A percentile compares a stretch with the other conserved stretches of the same genome.
Evolutionary conservation across 768 basidiomycete genomes (phyloP).

Genomic region (Hericium erinaceus): DNA sequence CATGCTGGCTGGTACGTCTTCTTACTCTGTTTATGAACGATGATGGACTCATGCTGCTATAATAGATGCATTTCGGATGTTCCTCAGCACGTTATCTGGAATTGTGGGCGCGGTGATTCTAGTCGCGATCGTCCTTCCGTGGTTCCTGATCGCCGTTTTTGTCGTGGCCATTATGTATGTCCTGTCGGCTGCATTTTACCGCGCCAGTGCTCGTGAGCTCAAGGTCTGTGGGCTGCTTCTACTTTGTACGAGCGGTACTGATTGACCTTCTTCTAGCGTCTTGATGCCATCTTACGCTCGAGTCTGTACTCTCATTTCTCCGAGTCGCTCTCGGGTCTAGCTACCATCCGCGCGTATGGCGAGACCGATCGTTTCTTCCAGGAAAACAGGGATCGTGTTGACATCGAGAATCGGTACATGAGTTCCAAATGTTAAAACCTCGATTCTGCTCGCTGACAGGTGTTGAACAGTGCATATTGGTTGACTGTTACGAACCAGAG

Average conservation of each 20-base stretch:
- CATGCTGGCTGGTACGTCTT: slow-evolving; percentile 40
- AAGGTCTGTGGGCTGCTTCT: slow-evolving; percentile 35
- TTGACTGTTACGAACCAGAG: slow-evolving; percentile 80
- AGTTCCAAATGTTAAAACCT: not conserved
- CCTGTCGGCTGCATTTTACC: slow-evolving; percentile 75
- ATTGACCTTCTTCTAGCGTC: slow-evolving; percentile 29
- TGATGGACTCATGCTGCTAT: not conserved
- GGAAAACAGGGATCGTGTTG: slow-evolving; percentile 69
- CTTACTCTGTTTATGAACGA: not conserved
- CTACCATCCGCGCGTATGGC: slow-evolving; percentile 84
- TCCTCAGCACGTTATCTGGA: slow-evolving; percentile 48
- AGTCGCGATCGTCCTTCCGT: slow-evolving; percentile 69
- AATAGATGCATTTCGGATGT: slow-evolving; percentile 64
- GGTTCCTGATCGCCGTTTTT: slow-evolving; percentile 73
- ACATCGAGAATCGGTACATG: slow-evolving; percentile 70
- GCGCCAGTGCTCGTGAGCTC: slow-evolving; percentile 77
- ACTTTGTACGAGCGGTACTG: not conserved
- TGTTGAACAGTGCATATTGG: slow-evolving; percentile 61
- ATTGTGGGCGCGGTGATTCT: slow-evolving; percentile 73
- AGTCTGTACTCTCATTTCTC: slow-evolving; percentile 89
- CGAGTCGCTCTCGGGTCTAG: slow-evolving; percentile 78
- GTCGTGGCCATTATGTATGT: slow-evolving; percentile 52
- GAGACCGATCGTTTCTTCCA: slow-evolving; percentile 65
- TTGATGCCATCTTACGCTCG: slow-evolving; percentile 77
- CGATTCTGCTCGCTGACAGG: slow-evolving; percentile 2